Evolutionary conservation across 192 early-diverging fungal species (phyloP).

Genomic region (Rhizophagus clarus): DNA sequence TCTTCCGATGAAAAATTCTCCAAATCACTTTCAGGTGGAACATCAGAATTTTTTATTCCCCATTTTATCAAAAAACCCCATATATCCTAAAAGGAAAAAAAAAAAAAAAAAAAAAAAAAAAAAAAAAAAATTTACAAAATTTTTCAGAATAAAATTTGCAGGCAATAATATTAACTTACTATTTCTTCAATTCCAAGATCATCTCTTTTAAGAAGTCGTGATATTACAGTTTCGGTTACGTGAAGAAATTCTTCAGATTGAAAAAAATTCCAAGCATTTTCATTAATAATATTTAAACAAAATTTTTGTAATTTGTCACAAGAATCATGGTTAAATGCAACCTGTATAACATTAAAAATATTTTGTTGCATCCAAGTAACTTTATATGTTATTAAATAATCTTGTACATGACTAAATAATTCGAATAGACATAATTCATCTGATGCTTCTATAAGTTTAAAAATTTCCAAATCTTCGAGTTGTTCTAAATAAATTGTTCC

Average conservation of each 20-base stretch:
- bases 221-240: not conserved
- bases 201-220: not conserved
- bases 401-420: conserved; percentile 16
- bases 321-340: not conserved
- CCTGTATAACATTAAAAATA: not conserved
- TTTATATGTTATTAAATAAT: conserved; percentile 11
- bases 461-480: conserved; percentile 7
- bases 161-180: not conserved
- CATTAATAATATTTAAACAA: not conserved
- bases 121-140: not conserved
- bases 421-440: conserved; percentile 16
- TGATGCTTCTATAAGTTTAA: not conserved
- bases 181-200: conserved; percentile 16
- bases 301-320: conserved; percentile 16
- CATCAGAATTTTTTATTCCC: not conserved
- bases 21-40: not conserved
- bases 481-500: conserved; percentile 4
- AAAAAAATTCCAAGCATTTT: conserved; percentile 7
- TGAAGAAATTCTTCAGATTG: conserved; percentile 11
- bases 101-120: not conserved
- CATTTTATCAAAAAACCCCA: conserved; percentile 2
- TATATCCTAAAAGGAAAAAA: conserved; percentile 6
- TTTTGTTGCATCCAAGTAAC: conserved; percentile 5
- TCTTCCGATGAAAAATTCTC: not conserved
- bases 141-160: too few species aligned